Base-by-base conservation (phyloP, 257 asterid species). In the Solanum boliviense region DNA sequence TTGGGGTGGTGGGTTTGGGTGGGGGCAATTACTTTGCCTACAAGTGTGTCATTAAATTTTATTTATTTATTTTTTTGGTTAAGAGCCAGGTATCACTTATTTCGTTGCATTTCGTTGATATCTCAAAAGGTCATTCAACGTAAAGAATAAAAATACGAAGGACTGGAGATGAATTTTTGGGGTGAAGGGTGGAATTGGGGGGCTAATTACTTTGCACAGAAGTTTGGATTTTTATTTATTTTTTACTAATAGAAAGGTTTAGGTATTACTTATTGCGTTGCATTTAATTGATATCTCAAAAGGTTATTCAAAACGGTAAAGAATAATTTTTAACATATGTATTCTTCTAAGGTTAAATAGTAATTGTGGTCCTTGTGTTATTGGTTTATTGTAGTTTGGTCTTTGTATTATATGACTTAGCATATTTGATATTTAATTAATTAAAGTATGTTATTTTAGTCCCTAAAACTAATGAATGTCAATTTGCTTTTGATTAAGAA, bases 401-500 rank as follows among this genome's bases (percentile, higher is more conserved):
- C 23, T 52, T 16, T 5, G 62, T 52, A 4, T 52, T 52, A 52
- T 52, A 18, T 5, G 62, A 52, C 4, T 52, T 16, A 52, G 9
- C 62, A 52, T 6, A 16, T 16, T 52, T 52, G 9, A 52, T 3
- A 16, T 52, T 52, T 16, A 52, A 16, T 52, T 52, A 52, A 52
- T 16, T 52, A 52, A 52, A 52, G 6, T 52, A 6, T 52, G 23
- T 52, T 52, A 52, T 52, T 52, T 52, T 16, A 16, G 23, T 52
- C 62, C 4, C 62, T 52, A 52, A 16, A 52, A 52, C 23, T 16
- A 52, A 52, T 52, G 62, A 52, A 52, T 52, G n/a, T 6, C 23
- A 52, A 16, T 0, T 16, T 16, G 0, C 16, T 52, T 52, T 6
- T 0, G n/a, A 52, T 52, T 6, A 52, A 52, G 4, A 52, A 16